Evolutionary conservation across 2,329 filamentous ascomycete species (phyloP), one percentile per base, ranked within the genome.

Genomic region (Sphaerulina vaccinii): DNA sequence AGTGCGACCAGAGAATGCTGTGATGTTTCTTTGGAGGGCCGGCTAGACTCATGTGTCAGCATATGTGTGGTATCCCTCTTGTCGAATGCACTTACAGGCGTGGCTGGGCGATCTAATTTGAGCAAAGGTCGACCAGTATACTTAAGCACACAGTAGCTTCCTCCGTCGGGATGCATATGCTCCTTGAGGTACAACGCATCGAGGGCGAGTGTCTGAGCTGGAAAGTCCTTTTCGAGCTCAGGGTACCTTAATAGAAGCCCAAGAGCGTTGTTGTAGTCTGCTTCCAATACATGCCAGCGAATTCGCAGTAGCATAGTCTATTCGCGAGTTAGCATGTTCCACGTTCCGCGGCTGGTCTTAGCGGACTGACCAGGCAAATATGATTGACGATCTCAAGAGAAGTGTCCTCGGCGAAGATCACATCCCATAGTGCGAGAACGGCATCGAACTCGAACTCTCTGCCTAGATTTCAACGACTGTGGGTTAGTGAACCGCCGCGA

Each of bases 371-470:
- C 45, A 96, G 84, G 61, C 91, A 96, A n/a, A 96, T 85, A 49
- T 93, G 79, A 65, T 97, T 90, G 60, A 97, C 83, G 24, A 97
- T 75, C 43, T 90, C 83, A 22, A 96, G 73, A 0, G 81, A 79
- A 6, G 92, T 80, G 62, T 96, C 91, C 63, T 95, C 83, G 1
- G 91, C 88, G 67, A 99, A 95, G 1, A 99, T 77, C 6, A 85
- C 81, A 71, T 99, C 93, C 93, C 93, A 99, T 50, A 99, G 79
- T 18, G 82, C 75, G 32, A 99, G 79, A 35, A 91, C 80, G 56
- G 95, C 84, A 48, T 91, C 83, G 55, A 97, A 95, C 0, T 89
- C 83, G 62, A 96, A 97, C 68, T 99, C 93, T 59, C 93, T 82
- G n/a, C 27, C 27, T 29, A 29, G n/a, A n/a, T n/a, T n/a, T n/a